Evolutionary conservation across 106 monocot species (phyloP), one percentile per base, ranked within the genome.

Genomic region (Dactylorhiza incarnata): DNA sequence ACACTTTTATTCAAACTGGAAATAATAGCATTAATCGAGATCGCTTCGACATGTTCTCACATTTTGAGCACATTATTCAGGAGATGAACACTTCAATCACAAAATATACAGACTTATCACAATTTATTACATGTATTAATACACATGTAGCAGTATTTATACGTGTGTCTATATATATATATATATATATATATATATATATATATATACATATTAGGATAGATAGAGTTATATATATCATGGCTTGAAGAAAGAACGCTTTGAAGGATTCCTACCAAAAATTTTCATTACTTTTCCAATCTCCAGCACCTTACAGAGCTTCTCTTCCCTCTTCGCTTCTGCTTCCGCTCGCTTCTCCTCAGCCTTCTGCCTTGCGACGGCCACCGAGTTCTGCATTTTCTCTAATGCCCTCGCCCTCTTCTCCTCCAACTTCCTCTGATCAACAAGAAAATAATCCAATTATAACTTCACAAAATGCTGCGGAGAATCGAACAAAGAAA

Each of bases 341-440:
- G 92, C 84, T n/a, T 87, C 85, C 22, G 95, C 92, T 74, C 92
- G 73, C 84, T 84, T 91, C 84, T 95, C 92, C 80, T 84, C 92
- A 5, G 92, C 95, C 82, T 89, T 89, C 55, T 73, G 72, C 17
- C 71, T 79, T 14, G 92, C 87, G 49, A 59, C 81, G 24, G 88
- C 92, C 73, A 88, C 81, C 49, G 92, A 87, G 66, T 95, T 95
- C 79, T 86, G 83, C 81, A 83, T 87, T 78, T 84, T 88, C 87
- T 95, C 95, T 45, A 80, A 50, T 7, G 91, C 95, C 81, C 81
- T 89, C 5, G 95, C 95, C 54, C 92, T 81, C 82, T 90, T 70
- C 87, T 92, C 89, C 3, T 92, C 95, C 80, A 92, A 55, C 48
- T 92, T 92, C 50, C 92, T 95, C 95, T 95, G 72, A n/a, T 65